A percentile compares a stretch with the other conserved stretches of the same genome.
Evolutionary conservation across 306 rosid genomes (phyloP).

Genomic region (Oemleria cerasiformis): DNA sequence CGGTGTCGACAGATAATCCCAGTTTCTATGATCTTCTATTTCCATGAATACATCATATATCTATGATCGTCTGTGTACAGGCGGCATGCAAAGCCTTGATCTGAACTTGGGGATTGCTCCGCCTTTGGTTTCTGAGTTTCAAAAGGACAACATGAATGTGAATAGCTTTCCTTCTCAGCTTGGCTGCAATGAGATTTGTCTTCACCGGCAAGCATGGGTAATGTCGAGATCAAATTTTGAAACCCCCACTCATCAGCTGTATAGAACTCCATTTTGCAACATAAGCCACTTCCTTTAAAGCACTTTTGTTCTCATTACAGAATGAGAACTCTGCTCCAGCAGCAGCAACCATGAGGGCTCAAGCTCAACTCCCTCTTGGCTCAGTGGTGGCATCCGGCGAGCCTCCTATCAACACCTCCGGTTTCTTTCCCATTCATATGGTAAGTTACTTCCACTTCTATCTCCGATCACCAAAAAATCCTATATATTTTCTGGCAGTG

Average conservation of each 20-base stretch:
- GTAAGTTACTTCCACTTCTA: constrained; percentile 32
- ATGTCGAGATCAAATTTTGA: constrained; percentile 22
- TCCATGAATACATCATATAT: neutral
- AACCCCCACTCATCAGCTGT: neutral
- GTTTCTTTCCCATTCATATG: constrained; percentile 50
- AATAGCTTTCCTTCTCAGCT: constrained; percentile 40
- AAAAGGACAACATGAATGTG: constrained; percentile 31
- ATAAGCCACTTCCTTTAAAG: constrained; percentile 3
- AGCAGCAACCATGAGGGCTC: constrained; percentile 29
- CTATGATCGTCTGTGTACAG: constrained; percentile 33
- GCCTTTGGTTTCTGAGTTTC: constrained; percentile 42
- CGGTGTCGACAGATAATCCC: too few species aligned
- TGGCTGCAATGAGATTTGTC: constrained; percentile 40
- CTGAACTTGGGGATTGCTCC: constrained; percentile 82
- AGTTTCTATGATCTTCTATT: neutral
- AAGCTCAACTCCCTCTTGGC: constrained; percentile 42
- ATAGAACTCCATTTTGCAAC: neutral
- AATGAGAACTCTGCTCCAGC: constrained; percentile 51
- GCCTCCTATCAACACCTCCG: constrained; percentile 42
- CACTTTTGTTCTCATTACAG: constrained; percentile 29
- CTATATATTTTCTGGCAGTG: neutral
- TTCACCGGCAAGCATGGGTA: constrained; percentile 57
- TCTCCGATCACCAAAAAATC: too few species aligned
- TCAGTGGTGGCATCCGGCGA: constrained; percentile 41
- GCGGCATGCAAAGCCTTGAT: constrained; percentile 55